phyloP scores from a whole-genome alignment of 2,329 filamentous ascomycete genomes.

The Aspergillus fructus region DNA sequence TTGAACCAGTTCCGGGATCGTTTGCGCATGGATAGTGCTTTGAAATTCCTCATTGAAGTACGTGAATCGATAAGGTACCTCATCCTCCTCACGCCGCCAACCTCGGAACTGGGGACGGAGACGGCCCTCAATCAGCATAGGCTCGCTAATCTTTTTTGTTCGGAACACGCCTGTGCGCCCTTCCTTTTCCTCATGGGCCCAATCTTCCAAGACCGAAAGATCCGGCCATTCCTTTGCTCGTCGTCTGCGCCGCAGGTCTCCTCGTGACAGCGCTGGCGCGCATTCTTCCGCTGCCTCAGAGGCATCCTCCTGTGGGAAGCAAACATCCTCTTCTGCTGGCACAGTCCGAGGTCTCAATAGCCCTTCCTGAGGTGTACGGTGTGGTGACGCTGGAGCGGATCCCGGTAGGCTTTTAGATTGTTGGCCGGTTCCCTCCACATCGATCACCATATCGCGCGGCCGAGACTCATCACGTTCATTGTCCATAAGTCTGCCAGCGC shows the following conservation, averaged over 20 bases:
- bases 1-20: conserved; percentile 88
- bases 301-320: conserved; percentile 77
- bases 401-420: conserved; percentile 24
- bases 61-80: conserved; percentile 90
- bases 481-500: conserved; percentile 35
- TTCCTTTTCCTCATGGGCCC: conserved; percentile 88
- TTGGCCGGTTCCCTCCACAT: conserved; percentile 39
- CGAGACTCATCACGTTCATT: conserved; percentile 32
- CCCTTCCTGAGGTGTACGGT: conserved; percentile 36
- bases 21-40: conserved; percentile 93
- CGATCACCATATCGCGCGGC: conserved; percentile 43
- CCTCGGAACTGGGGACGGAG: conserved; percentile 74
- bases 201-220: conserved; percentile 78
- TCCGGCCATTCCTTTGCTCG: conserved; percentile 82
- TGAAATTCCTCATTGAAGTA: conserved; percentile 98
- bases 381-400: conserved; percentile 43
- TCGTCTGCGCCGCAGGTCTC: conserved; percentile 52
- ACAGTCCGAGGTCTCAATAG: conserved; percentile 56
- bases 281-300: conserved; percentile 81
- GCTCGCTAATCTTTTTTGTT: conserved; percentile 89
- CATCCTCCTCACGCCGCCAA: conserved; percentile 87
- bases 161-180: conserved; percentile 77
- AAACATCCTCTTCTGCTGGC: conserved; percentile 81
- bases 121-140: conserved; percentile 85
- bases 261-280: conserved; percentile 50